A percentile compares a stretch with the other conserved stretches of the same genome.
Conservation (phyloP, 2,329 filamentous ascomycete genomes). For the Colletotrichum sp. region DNA sequence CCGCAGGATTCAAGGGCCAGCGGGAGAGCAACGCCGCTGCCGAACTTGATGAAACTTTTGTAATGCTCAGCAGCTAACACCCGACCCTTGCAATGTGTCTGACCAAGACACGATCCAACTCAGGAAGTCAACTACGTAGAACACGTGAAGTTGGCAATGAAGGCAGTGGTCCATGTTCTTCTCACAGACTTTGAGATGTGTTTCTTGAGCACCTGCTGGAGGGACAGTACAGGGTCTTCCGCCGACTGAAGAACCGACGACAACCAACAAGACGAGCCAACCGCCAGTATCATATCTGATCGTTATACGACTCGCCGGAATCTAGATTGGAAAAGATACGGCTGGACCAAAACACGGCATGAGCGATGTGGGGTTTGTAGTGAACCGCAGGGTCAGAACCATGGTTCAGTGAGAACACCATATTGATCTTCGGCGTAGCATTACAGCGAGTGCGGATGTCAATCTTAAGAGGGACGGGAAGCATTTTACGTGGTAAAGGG, state of each 20-base stretch:
- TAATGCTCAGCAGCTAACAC: too few species aligned
- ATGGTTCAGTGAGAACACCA: not conserved
- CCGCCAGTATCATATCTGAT: not conserved
- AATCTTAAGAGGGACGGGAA: not conserved
- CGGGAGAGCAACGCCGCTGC: not conserved
- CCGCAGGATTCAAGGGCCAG: not conserved
- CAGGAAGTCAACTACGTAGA: too few species aligned
- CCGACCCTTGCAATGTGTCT: too few species aligned
- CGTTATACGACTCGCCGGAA: not conserved
- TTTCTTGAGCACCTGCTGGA: not conserved
- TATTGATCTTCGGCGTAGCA: not conserved
- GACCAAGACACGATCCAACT: too few species aligned
- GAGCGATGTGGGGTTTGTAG: not conserved
- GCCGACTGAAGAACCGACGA: not conserved
- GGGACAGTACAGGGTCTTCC: not conserved
- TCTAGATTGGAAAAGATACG: not conserved
- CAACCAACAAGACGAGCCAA: not conserved
- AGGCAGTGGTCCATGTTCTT: not conserved
- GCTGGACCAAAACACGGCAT: not conserved
- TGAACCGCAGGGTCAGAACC: not conserved
- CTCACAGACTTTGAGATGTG: fast-evolving
- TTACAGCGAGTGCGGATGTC: not conserved
- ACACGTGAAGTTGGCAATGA: not conserved
- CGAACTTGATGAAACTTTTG: fast-evolving
- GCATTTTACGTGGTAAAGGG: not conserved